Conservation (phyloP, 768 basidiomycete species). For the Termitomyces sp. region DNA sequence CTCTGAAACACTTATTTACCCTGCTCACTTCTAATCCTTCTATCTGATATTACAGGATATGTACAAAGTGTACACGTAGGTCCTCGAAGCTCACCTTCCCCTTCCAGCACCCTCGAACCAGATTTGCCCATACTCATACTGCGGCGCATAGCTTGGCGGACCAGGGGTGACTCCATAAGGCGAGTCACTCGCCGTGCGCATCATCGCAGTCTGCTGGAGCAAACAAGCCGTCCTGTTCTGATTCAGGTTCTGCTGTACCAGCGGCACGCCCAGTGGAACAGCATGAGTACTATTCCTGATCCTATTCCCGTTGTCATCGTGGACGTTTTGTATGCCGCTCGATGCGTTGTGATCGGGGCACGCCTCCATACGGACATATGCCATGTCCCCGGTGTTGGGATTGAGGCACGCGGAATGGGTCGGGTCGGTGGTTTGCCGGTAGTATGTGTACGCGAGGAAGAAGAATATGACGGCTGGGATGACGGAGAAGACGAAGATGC, state of each 20-base stretch:
- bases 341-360: neutral
- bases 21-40: neutral
- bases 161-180: constrained; percentile 21
- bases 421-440: constrained; percentile 32
- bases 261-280: neutral
- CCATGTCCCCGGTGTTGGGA: constrained; percentile 4
- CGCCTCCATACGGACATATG: constrained; percentile 9
- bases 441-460: constrained; percentile 33
- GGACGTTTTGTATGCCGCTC: neutral
- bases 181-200: constrained; percentile 26
- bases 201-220: constrained; percentile 8
- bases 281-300: neutral
- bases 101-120: neutral
- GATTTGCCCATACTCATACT: constrained; percentile 1
- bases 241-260: neutral
- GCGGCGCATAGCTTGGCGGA: constrained; percentile 18
- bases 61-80: neutral
- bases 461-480: constrained; percentile 30
- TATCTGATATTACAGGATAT: neutral
- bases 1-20: no score
- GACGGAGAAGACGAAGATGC: constrained; percentile 32
- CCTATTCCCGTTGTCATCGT: neutral
- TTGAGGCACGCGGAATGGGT: constrained; percentile 29
- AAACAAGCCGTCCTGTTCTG: neutral
- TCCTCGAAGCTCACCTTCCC: neutral